Percentiles rank a stretch among this genome's conserved stretches.
Conservation (phyloP, 352 stramenopile genomes). For the Albugo candida region DNA sequence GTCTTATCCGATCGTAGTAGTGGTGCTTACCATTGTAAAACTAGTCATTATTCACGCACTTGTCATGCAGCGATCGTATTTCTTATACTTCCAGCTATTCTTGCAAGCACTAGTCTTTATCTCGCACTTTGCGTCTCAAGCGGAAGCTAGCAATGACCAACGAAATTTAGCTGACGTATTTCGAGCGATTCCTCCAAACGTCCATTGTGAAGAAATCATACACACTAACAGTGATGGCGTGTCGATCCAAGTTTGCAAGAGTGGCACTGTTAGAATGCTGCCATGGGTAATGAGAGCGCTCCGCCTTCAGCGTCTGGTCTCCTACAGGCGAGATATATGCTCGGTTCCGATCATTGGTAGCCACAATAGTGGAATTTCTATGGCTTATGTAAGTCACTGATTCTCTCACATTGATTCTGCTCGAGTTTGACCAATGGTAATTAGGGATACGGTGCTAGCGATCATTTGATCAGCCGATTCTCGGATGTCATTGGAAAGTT, state of each 20-base stretch:
- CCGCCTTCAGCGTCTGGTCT: constrained; percentile 42
- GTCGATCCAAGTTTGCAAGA: constrained; percentile 38
- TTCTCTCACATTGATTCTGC: constrained; percentile 59
- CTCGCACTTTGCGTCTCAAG: no score
- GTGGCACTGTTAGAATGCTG: constrained; percentile 28
- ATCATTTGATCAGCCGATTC: background rate
- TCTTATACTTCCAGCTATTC: no score
- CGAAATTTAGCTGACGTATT: no score
- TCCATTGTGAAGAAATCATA: constrained; percentile 26
- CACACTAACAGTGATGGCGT: constrained; percentile 33
- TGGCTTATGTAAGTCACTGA: constrained; percentile 45
- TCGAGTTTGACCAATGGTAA: constrained; percentile 32
- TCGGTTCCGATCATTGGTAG: constrained; percentile 36
- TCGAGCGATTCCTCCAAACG: constrained; percentile 16
- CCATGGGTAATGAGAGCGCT: constrained; percentile 36
- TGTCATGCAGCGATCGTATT: no score
- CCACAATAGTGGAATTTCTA: constrained; percentile 60
- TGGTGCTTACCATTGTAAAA: no score
- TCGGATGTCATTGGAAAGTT: background rate
- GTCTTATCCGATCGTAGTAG: no score
- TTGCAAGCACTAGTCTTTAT: no score
- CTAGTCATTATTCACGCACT: no score
- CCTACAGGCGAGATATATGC: constrained; percentile 54
- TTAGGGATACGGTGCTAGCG: constrained; percentile 14
- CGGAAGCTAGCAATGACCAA: no score